phyloP scores from a whole-genome alignment of 2,329 filamentous ascomycete genomes.

The Drechslerella dactyloides region DNA sequence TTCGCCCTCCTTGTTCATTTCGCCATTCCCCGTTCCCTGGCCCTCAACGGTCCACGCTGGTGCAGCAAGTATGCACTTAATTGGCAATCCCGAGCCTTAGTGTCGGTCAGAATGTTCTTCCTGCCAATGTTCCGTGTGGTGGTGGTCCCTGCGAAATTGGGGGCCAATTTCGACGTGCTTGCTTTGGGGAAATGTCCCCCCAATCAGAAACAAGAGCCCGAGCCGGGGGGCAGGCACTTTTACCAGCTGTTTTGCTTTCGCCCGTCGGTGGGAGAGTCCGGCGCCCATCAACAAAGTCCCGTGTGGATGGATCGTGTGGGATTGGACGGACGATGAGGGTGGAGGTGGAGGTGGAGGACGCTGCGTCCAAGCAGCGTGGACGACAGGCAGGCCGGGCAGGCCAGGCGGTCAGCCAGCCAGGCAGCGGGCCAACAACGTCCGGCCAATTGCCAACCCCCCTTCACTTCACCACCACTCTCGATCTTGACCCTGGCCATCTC shows the following conservation, averaged over 20 bases:
- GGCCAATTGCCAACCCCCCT: neutral
- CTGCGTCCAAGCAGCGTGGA: neutral
- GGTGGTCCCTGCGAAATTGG: conserved; percentile 9
- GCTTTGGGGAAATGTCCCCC: conserved; percentile 5
- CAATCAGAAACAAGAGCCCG: conserved; percentile 1
- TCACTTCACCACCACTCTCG: neutral
- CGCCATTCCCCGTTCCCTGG: neutral
- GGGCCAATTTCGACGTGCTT: conserved; percentile 8
- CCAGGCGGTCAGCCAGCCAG: too few relatives aligned
- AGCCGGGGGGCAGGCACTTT: neutral
- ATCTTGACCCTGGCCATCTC: too few relatives aligned
- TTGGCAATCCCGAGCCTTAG: conserved; percentile 9
- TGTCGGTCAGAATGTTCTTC: conserved; percentile 1
- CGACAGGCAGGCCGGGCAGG: neutral
- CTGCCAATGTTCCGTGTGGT: conserved; percentile 6
- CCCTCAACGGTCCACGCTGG: neutral
- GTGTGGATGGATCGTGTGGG: too few relatives aligned
- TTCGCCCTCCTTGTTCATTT: conserved; percentile 1
- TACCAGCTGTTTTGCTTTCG: neutral
- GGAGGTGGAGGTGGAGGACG: neutral
- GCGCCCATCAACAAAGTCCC: too few relatives aligned
- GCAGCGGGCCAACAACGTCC: too few relatives aligned
- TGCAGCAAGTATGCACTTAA: conserved; percentile 1
- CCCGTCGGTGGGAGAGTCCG: neutral
- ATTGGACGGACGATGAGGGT: neutral